Evolutionary conservation across 2,329 filamentous ascomycete genomes (phyloP).

Genomic region (Dichotomopilus funicola): DNA sequence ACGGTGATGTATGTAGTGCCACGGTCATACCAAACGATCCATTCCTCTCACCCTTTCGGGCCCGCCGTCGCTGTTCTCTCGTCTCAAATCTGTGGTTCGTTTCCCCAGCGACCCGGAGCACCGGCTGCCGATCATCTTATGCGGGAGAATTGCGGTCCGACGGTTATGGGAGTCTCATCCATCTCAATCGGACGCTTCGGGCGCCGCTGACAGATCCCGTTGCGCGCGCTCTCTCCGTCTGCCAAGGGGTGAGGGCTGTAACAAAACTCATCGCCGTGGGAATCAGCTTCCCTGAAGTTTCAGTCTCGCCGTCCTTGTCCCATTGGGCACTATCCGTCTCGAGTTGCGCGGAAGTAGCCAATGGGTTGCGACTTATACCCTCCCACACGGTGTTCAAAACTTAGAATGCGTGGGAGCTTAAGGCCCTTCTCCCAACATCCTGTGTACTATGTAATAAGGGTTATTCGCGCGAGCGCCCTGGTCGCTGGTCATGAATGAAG

Average conservation of each 20-base stretch:
- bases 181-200: slow-evolving; percentile 8
- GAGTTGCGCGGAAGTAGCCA: slow-evolving; percentile 11
- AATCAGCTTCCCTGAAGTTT: slow-evolving; percentile 11
- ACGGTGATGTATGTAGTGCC: too few species aligned
- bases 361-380: slow-evolving; percentile 20
- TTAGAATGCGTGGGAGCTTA: slow-evolving; percentile 4
- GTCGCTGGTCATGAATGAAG: too few species aligned
- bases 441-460: too few species aligned
- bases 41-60: too few species aligned
- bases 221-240: background rate
- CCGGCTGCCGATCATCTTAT: slow-evolving; percentile 16
- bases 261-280: slow-evolving; percentile 10
- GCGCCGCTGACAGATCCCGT: slow-evolving; percentile 2
- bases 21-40: too few species aligned
- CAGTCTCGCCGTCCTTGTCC: slow-evolving; percentile 11
- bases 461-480: too few species aligned
- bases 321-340: slow-evolving; percentile 16
- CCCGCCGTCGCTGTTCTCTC: background rate
- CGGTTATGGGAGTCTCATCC: background rate
- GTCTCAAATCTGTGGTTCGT: background rate
- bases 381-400: slow-evolving; percentile 14
- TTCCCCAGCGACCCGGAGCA: slow-evolving; percentile 14
- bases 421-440: slow-evolving; percentile 10
- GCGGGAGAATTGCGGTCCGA: slow-evolving; percentile 17
- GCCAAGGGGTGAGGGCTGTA: slow-evolving; percentile 7